Conservation (phyloP, 202 grass and related monocot species). For the Digitaria exilis region DNA sequence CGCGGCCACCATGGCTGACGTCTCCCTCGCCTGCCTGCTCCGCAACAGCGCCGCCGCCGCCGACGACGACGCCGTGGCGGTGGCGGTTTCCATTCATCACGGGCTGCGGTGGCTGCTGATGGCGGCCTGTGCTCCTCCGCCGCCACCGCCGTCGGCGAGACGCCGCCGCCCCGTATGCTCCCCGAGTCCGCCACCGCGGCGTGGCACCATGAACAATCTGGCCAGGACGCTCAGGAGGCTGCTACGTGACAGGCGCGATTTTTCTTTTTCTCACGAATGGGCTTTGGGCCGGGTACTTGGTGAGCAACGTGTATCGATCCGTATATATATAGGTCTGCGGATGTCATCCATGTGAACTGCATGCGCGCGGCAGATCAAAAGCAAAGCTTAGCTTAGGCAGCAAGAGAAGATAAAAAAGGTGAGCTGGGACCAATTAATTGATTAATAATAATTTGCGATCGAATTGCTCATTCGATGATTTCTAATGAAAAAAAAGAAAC, state of each 20-base stretch:
- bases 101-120: background rate
- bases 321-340: constrained; percentile 1
- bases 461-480: background rate
- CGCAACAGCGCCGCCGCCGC: background rate
- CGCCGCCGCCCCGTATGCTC: constrained; percentile 10
- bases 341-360: background rate
- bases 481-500: background rate
- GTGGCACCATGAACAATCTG: constrained; percentile 44
- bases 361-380: background rate
- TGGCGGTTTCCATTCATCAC: background rate
- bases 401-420: background rate
- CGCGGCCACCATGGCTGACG: constrained; percentile 61
- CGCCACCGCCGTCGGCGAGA: background rate
- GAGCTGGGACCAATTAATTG: background rate
- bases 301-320: background rate
- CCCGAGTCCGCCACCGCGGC: constrained; percentile 45
- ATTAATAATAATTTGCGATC: background rate
- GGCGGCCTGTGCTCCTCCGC: background rate
- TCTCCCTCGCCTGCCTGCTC: constrained; percentile 50
- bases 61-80: too few species aligned
- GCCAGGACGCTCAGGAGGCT: background rate
- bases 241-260: background rate
- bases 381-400: background rate
- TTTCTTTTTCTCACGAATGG: constrained; percentile 5
- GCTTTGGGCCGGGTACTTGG: background rate